Evolutionary conservation across 805 yeast species (phyloP).

Genomic region (Aciculoconidium aculeatum): DNA sequence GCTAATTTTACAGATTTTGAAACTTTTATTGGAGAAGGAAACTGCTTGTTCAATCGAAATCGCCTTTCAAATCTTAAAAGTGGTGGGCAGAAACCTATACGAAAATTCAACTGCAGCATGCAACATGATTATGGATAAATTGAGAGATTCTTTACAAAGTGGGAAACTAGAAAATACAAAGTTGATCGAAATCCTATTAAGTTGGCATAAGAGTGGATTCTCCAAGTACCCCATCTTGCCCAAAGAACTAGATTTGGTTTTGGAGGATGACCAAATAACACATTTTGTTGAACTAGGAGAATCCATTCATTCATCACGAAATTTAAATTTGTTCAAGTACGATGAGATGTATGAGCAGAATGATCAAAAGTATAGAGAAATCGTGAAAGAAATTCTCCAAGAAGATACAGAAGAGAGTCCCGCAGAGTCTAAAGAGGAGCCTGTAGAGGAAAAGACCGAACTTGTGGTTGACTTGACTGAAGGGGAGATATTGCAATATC

Average conservation of each 20-base stretch:
- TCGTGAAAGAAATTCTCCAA: slow-evolving; percentile 43
- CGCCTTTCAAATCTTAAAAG: slow-evolving; percentile 43
- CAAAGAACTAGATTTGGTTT: slow-evolving; percentile 53
- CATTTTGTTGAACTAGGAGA: slow-evolving; percentile 55
- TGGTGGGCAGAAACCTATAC: slow-evolving; percentile 47
- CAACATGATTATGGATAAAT: slow-evolving; percentile 49
- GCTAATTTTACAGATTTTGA: slow-evolving; percentile 28
- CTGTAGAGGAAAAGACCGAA: slow-evolving; percentile 1
- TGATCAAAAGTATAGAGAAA: slow-evolving; percentile 42
- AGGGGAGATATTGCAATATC: slow-evolving; percentile 53
- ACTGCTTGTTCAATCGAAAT: slow-evolving; percentile 55
- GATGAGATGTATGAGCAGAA: slow-evolving; percentile 46
- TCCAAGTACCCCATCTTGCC: slow-evolving; percentile 33
- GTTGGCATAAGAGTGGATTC: slow-evolving; percentile 19
- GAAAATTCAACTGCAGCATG: slow-evolving; percentile 40
- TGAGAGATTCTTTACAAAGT: slow-evolving; percentile 32
- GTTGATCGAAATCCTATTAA: slow-evolving; percentile 3
- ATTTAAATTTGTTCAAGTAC: slow-evolving; percentile 44
- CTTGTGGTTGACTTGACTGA: slow-evolving; percentile 59
- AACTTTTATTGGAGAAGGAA: slow-evolving; percentile 33
- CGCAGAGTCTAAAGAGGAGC: slow-evolving; percentile 8
- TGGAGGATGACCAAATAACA: slow-evolving; percentile 53
- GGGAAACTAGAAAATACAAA: slow-evolving; percentile 2
- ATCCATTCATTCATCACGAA: slow-evolving; percentile 38
- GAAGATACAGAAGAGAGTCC: slow-evolving; percentile 17